Base-by-base conservation (phyloP, 441 rosid species). In the Cnidoscolus chayamansa region DNA sequence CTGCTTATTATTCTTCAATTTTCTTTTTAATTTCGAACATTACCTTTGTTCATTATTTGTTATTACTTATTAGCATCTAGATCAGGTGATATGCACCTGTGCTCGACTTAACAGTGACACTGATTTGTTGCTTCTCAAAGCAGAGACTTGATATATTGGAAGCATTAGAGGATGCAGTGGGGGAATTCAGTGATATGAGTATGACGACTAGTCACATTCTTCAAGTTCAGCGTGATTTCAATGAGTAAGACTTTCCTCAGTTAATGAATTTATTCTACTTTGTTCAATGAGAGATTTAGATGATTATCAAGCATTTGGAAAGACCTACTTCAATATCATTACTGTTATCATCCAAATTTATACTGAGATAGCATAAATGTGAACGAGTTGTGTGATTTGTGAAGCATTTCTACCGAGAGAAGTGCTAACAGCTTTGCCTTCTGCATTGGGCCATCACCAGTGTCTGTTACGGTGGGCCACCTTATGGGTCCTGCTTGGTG, bases 101-200 rank as follows among this genome's bases (percentile, higher is more conserved):
- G 19, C 0, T 9, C 53, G 12, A 32, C 40, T 70, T 51, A 10
- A 47, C 25, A 56, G 43, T 64, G 20, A 37, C 50, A 53, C 78
- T 77, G 71, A 72, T 71, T 51, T 50, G 56, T 66, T 60, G 63
- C 51, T 75, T 79, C 55, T 17, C 61, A 37, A 51, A 67, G 63
- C 87, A 93, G 96, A 86, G 98, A 80, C 77, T 93, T 68, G 83
- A 93, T 76, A 80, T 91, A 71, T 80, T 93, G 81, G 94, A 90
- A 86, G 86, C 86, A 74, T 59, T 91, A 77, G 97, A 91, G 84
- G 81, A 85, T 78, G 84, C 84, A 71, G 65, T 86, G 62, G 92
- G 83, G 68, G 88, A 88, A 43, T 53, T 81, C 31, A 68, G 65
- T 35, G 81, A 72, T 71, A 17, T 79, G 31, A 82, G 79, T 76